Evolutionary conservation across 805 yeast species (phyloP).

Genomic region (Cyberlindnera xylosilytica): DNA sequence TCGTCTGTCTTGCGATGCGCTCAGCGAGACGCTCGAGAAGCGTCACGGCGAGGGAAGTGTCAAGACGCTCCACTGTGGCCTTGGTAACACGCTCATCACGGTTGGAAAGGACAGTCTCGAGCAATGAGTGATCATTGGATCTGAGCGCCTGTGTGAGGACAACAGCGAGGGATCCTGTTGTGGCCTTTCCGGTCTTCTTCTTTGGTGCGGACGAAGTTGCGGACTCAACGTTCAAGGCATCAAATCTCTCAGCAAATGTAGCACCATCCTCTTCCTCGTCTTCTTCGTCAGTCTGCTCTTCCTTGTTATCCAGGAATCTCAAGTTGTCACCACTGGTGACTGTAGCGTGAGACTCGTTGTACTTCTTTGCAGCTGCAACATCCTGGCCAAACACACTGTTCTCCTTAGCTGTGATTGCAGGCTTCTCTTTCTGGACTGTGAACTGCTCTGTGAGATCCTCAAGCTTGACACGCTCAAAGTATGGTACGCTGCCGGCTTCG

Average conservation of each 20-base stretch:
- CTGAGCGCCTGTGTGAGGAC: slow-evolving; percentile 86
- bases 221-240: slow-evolving; percentile 29
- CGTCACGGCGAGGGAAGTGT: slow-evolving; percentile 49
- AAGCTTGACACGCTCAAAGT: slow-evolving; percentile 56
- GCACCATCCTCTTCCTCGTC: slow-evolving; percentile 41
- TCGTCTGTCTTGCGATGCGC: slow-evolving; percentile 55
- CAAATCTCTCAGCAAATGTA: slow-evolving; percentile 53
- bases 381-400: slow-evolving; percentile 42
- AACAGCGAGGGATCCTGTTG: slow-evolving; percentile 76
- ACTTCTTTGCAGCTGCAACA: slow-evolving; percentile 49
- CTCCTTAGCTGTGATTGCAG: slow-evolving; percentile 38
- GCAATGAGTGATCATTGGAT: slow-evolving; percentile 78
- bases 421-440: slow-evolving; percentile 35
- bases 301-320: slow-evolving; percentile 49
- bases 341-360: slow-evolving; percentile 59
- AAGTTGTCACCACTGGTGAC: slow-evolving; percentile 64
- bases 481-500: slow-evolving; percentile 55
- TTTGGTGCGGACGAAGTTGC: slow-evolving; percentile 18
- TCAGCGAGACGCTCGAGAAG: slow-evolving; percentile 61
- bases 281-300: slow-evolving; percentile 26
- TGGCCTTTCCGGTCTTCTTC: slow-evolving; percentile 45
- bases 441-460: slow-evolving; percentile 27
- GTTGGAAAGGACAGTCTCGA: slow-evolving; percentile 74
- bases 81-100: slow-evolving; percentile 50
- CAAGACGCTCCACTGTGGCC: slow-evolving; percentile 52